Conservation (phyloP, 1,284 basidiomycete genomes). For the Ceratobasidium sp. region DNA sequence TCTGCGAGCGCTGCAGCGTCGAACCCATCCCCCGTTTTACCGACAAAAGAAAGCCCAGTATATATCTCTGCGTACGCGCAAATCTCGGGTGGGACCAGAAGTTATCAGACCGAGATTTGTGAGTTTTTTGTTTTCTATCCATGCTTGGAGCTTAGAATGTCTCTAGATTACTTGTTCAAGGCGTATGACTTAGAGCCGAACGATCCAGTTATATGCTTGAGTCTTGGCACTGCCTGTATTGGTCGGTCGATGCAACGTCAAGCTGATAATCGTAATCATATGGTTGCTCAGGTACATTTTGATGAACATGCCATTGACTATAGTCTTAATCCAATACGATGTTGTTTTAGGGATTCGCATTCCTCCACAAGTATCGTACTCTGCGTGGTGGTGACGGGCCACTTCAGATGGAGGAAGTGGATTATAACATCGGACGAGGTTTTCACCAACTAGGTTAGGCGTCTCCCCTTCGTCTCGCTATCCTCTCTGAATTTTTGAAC, state of each 20-base stretch:
- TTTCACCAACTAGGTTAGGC: conserved; percentile 88
- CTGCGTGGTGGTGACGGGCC: conserved; percentile 62
- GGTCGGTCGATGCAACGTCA: conserved; percentile 93
- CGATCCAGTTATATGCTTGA: conserved; percentile 88
- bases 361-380: conserved; percentile 80
- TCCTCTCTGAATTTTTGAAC: not conserved
- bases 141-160: conserved; percentile 17
- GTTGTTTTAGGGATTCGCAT: conserved; percentile 77
- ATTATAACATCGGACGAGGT: conserved; percentile 91
- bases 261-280: conserved; percentile 92
- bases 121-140: conserved; percentile 56
- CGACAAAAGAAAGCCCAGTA: conserved; percentile 80
- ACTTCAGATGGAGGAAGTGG: conserved; percentile 76
- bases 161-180: conserved; percentile 85
- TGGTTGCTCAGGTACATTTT: conserved; percentile 74
- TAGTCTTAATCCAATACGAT: not conserved
- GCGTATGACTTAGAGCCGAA: conserved; percentile 87
- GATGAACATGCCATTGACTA: conserved; percentile 10
- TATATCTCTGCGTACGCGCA: conserved; percentile 88
- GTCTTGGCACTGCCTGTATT: conserved; percentile 84
- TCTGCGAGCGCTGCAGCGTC: conserved; percentile 50
- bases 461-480: conserved; percentile 6
- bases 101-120: conserved; percentile 93
- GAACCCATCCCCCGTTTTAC: conserved; percentile 59
- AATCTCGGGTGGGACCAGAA: conserved; percentile 85